Evolutionary conservation across 495 filamentous ascomycete genomes (phyloP), one percentile per base, ranked within the genome.

Genomic region (Cetradonia linearis): DNA sequence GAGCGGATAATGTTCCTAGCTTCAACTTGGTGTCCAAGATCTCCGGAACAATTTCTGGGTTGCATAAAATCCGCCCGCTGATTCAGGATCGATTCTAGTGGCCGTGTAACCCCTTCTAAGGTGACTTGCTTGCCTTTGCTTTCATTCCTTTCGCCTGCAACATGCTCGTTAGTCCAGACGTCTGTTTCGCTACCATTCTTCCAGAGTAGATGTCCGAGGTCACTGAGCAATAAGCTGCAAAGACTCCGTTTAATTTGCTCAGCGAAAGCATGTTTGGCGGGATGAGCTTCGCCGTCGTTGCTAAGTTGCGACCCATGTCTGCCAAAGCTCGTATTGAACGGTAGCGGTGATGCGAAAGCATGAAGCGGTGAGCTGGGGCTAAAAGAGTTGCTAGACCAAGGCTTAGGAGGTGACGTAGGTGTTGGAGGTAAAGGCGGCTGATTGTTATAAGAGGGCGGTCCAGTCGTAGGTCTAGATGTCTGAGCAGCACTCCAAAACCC

Each of bases 111-210:
- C n/a, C n/a, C n/a, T 30, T 25, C 42, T 38, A 16, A 16, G 34
- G 56, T 13, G 42, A 20, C 36, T 28, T 11, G 20, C 36, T 56
- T 56, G 11, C 54, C 54, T 33, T 20, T 23, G 10, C 33, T 25
- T 5, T 37, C 36, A 10, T 34, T 46, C 11, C 5, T 30, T 18
- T 34, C 25, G 18, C 46, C 8, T 40, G n/a, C 47, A 37, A 37
- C n/a, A 20, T 55, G 48, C 62, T 85, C 83, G 6, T 81, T 79
- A 68, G 95, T 92, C 89, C 92, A 96, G 28, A 78, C 82, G 65
- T 97, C 93, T 18, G 92, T 98, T 74, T 98, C 93, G 63, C 88
- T 92, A 16, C 93, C 78, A 62, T 84, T 82, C 36, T 85, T 81
- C 73, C 91, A 95, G 16, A 95, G 85, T 10, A 86, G 81, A 48